Evolutionary conservation across 805 yeast genomes (phyloP).

Genomic region (Wickerhamiella dianesei): DNA sequence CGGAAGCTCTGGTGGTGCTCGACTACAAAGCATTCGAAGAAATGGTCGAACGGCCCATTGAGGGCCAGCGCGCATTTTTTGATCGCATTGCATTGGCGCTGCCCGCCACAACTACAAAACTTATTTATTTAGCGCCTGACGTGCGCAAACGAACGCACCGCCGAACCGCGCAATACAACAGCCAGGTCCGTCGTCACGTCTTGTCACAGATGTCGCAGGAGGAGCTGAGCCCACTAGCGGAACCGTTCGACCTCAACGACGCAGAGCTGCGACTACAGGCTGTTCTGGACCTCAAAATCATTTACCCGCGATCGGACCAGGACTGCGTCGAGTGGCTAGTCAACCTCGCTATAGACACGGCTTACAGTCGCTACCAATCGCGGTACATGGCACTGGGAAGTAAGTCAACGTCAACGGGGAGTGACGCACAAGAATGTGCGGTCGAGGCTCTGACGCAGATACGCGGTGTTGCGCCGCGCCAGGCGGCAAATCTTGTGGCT

Average conservation of each 20-base stretch:
- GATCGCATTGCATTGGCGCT: not conserved
- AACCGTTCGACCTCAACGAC: not conserved
- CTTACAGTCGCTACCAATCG: conserved; percentile 2
- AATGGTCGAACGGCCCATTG: not conserved
- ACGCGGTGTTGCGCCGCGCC: conserved; percentile 1
- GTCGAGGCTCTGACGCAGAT: conserved; percentile 3
- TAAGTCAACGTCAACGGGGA: not conserved
- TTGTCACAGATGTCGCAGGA: not conserved
- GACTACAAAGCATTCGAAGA: conserved; percentile 1
- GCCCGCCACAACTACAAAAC: not conserved
- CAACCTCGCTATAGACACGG: conserved; percentile 2
- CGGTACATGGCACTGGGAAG: conserved; percentile 1
- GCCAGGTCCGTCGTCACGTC: conserved; percentile 2
- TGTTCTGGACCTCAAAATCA: not conserved
- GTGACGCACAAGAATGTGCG: conserved; percentile 1
- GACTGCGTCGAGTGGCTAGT: conserved; percentile 4
- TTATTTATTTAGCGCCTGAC: conserved; percentile 2
- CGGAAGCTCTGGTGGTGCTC: not conserved
- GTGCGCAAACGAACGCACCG: not conserved
- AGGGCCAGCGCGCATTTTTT: not conserved
- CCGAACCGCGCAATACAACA: not conserved
- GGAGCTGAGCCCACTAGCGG: not conserved
- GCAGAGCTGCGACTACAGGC: conserved; percentile 3
- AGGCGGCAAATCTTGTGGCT: not conserved
- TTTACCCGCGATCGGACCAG: not conserved